Base-by-base conservation (phyloP, 2,329 filamentous ascomycete species). In the Calonectria hawksworthii region DNA sequence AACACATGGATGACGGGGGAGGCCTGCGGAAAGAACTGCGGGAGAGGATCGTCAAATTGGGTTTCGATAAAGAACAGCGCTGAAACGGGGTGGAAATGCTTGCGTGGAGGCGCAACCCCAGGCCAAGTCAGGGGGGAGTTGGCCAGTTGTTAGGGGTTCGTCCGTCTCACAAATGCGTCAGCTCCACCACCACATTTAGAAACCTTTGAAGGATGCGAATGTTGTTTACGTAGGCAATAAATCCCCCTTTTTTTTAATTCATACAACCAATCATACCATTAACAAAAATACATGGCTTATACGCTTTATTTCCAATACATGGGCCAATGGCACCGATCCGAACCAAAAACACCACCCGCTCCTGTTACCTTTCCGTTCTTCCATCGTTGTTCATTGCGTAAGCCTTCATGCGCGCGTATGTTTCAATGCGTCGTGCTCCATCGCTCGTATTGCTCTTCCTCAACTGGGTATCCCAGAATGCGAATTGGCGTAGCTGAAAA, bases 1-100 rank as follows among this genome's bases (percentile, higher is more conserved):
- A 89, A 61, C 90, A 90, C 78, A 86, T 90, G 54, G 85, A 87
- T 5, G 93, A 94, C 76, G 88, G 83, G 0, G 89, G 89, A 1
- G 80, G 83, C 6, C 79, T 92, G 75, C 86, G 88, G 70, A 80
- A 77, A 59, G 76, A 85, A 13, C 81, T 93, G 54, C 86, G 87
- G 30, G 84, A 84, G 5, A 88, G 86, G 72, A 87, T 88, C 72
- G 82, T 84, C 18, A 86, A 84, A 66, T 77, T 92, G 75, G 76
- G 77, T 2, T 80, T 85, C 52, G 70, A 74, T 3, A 66, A 71
- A 50, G 34, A 70, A 28, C 34, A 30, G 51, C 28, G 34, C 56
- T 65, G 41, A 28, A 63, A 73, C 51, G 28, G 7, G 30, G 30
- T 23, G 28, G 56, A 14, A 47, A 16, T 11, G n/a, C 38, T 21